Evolutionary conservation across 805 yeast species (phyloP).

Genomic region (Sugiyamaella floridensis): DNA sequence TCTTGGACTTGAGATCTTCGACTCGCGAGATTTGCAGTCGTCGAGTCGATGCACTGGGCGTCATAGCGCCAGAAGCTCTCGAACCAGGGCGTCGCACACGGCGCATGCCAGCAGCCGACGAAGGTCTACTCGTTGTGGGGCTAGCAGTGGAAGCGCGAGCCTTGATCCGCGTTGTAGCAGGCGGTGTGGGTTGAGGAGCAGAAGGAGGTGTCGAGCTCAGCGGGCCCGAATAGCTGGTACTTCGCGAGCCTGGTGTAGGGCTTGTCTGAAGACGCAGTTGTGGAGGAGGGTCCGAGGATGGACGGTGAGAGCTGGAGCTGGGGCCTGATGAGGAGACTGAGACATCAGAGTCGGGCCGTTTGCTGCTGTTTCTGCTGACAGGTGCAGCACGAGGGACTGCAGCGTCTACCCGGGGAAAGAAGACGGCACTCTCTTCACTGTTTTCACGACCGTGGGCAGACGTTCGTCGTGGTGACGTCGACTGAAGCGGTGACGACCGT

Average conservation of each 20-base stretch:
- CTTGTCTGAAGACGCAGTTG: conserved; percentile 2
- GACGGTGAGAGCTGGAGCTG: neutral
- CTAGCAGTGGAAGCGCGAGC: neutral
- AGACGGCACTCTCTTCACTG: conserved; percentile 2
- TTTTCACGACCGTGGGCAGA: neutral
- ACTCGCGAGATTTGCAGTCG: conserved; percentile 15
- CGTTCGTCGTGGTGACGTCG: neutral
- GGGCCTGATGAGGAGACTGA: neutral
- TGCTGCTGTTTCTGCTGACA: neutral
- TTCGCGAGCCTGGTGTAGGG: neutral
- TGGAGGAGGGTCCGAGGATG: neutral
- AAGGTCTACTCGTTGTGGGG: conserved; percentile 11
- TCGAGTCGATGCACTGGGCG: conserved; percentile 8
- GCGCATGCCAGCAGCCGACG: conserved; percentile 8
- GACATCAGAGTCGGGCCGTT: neutral
- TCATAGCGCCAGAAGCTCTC: conserved; percentile 6
- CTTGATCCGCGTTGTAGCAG: neutral
- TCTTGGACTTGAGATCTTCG: conserved; percentile 24
- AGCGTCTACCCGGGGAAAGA: conserved; percentile 1
- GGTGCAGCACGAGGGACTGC: neutral
- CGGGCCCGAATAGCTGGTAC: neutral
- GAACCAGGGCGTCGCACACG: conserved; percentile 16
- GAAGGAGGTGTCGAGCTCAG: conserved; percentile 9
- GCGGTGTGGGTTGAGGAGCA: conserved; percentile 1
- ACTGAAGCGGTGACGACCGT: neutral